phyloP scores from a whole-genome alignment of 1,284 basidiomycete species.

The Malassezia caprae region DNA sequence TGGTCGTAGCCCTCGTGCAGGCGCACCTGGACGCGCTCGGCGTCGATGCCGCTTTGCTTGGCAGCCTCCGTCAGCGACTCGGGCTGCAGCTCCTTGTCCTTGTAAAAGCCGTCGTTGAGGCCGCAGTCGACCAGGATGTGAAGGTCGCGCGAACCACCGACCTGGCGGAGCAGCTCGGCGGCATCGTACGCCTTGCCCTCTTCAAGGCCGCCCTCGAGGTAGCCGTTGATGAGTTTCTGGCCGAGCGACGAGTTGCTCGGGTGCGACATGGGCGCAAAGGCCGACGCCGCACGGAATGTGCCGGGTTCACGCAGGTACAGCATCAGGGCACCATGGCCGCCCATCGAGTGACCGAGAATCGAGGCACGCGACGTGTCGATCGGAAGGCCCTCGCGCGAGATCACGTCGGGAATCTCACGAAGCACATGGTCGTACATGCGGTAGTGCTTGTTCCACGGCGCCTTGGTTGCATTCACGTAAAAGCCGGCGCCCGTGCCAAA shows the following conservation, averaged over 20 bases:
- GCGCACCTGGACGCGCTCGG: conserved; percentile 67
- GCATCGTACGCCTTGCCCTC: conserved; percentile 78
- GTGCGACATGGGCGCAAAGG: conserved; percentile 84
- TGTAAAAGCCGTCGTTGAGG: conserved; percentile 73
- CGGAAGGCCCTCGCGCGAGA: conserved; percentile 22
- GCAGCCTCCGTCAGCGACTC: conserved; percentile 75
- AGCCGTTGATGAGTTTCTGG: conserved; percentile 80
- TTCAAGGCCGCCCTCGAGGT: conserved; percentile 61
- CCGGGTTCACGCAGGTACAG: conserved; percentile 66
- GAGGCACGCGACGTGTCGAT: conserved; percentile 29
- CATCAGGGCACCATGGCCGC: conserved; percentile 86
- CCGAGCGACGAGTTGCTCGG: conserved; percentile 84
- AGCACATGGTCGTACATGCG: conserved; percentile 40
- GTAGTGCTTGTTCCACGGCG: conserved; percentile 36
- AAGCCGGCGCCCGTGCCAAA: conserved; percentile 48
- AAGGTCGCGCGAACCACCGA: conserved; percentile 50
- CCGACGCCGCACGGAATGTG: conserved; percentile 75
- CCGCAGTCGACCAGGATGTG: conserved; percentile 51
- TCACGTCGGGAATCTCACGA: conserved; percentile 28
- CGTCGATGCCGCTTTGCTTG: conserved; percentile 61
- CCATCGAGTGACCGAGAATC: conserved; percentile 59
- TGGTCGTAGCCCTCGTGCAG: conserved; percentile 86
- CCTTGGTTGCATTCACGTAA: conserved; percentile 43
- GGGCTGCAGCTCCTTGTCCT: conserved; percentile 72
- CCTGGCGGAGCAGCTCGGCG: conserved; percentile 64